Evolutionary conservation across 495 filamentous ascomycete species (phyloP).

Genomic region (Neurospora sp.): DNA sequence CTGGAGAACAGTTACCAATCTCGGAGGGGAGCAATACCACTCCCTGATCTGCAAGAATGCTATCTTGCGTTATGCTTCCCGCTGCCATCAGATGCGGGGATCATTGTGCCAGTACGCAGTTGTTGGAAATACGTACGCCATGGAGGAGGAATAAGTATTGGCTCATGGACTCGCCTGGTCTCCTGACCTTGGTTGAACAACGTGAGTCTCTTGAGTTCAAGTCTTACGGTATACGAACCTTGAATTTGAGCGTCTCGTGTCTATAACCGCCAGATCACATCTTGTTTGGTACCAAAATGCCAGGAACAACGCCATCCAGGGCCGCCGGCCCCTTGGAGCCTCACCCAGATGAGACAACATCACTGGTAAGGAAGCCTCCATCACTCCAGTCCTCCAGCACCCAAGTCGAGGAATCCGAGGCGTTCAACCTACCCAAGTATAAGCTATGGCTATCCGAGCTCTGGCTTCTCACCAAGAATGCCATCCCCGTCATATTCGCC

Average conservation of each 20-base stretch:
- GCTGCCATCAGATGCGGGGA: background rate
- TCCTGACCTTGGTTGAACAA: background rate
- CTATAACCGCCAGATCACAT: background rate
- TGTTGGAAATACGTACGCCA: background rate
- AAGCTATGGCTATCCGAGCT: constrained; percentile 48
- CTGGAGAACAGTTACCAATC: background rate
- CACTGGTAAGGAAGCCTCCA: constrained; percentile 35
- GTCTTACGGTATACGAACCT: background rate
- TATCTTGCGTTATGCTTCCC: background rate
- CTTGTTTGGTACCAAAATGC: background rate
- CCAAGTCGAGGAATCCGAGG: background rate
- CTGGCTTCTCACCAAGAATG: constrained; percentile 53
- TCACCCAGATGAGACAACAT: constrained; percentile 31
- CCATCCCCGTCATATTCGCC: constrained; percentile 75
- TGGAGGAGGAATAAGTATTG: background rate
- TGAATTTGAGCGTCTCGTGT: background rate
- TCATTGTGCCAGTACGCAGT: background rate
- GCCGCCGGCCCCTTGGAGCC: constrained; percentile 1
- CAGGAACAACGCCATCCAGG: background rate
- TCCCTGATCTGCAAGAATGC: background rate
- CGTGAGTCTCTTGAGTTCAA: background rate
- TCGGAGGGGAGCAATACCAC: background rate
- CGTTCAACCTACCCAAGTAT: constrained; percentile 1
- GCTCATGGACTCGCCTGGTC: background rate
- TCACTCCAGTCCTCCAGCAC: constrained; percentile 2